Evolutionary conservation across 2,329 filamentous ascomycete species (phyloP).

Genomic region (Fusarium sp.): DNA sequence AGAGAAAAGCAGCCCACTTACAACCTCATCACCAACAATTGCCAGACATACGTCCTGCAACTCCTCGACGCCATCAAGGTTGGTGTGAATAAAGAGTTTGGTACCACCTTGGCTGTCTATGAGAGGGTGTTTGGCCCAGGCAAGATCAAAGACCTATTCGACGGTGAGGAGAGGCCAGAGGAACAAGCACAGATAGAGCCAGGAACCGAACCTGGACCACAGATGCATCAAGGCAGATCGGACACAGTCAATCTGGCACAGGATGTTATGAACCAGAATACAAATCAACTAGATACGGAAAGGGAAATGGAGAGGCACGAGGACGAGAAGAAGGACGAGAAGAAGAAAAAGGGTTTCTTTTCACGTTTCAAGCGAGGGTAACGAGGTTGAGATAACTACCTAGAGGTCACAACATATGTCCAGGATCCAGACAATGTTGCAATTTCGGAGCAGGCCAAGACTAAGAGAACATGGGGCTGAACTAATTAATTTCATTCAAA

Average conservation of each 20-base stretch:
- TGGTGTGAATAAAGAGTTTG: slow-evolving; percentile 64
- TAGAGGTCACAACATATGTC: too few relatives aligned
- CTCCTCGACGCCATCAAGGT: slow-evolving; percentile 68
- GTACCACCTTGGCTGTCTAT: slow-evolving; percentile 67
- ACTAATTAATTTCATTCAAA: too few relatives aligned
- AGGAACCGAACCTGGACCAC: background rate
- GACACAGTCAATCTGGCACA: slow-evolving; percentile 63
- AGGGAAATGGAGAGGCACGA: slow-evolving; percentile 44
- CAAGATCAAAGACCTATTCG: slow-evolving; percentile 66
- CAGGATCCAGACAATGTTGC: too few relatives aligned
- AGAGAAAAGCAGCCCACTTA: slow-evolving; percentile 63
- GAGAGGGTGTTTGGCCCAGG: slow-evolving; percentile 64
- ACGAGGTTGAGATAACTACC: too few relatives aligned
- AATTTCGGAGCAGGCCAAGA: too few relatives aligned
- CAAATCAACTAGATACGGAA: slow-evolving; percentile 63
- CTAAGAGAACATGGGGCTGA: too few relatives aligned
- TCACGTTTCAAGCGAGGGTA: slow-evolving; percentile 24
- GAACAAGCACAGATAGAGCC: background rate
- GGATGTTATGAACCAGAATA: slow-evolving; percentile 68
- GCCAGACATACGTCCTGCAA: slow-evolving; percentile 68
- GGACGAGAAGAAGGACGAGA: slow-evolving; percentile 10
- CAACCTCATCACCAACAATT: slow-evolving; percentile 72
- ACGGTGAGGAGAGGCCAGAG: slow-evolving; percentile 46
- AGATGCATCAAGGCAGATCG: slow-evolving; percentile 39
- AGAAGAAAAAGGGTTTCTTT: slow-evolving; percentile 37